Conservation (phyloP, 2,329 filamentous ascomycete genomes). For the Pseudopithomyces maydicus region DNA sequence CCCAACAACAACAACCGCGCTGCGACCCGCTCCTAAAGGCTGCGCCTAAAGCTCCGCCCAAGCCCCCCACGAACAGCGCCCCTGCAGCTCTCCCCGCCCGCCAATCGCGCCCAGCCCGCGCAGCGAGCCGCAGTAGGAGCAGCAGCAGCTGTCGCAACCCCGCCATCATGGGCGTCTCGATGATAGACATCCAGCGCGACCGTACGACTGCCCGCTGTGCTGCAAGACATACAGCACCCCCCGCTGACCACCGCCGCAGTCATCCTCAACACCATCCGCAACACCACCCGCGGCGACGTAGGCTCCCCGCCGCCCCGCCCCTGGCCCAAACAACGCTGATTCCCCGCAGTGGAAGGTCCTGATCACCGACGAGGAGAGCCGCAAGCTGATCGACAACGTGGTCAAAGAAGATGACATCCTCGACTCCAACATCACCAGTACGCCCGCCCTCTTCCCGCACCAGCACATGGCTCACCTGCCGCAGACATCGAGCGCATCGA, state of each 20-base stretch:
- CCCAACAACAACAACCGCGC: neutral
- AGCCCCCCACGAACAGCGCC: no score
- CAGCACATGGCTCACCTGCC: slow-evolving; percentile 31
- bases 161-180: slow-evolving; percentile 77
- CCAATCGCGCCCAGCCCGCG: neutral
- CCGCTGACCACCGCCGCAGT: slow-evolving; percentile 54
- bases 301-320: slow-evolving; percentile 33
- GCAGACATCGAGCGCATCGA: slow-evolving; percentile 94
- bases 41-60: no score
- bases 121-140: slow-evolving; percentile 11
- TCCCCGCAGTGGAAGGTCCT: slow-evolving; percentile 88
- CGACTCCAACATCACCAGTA: slow-evolving; percentile 95
- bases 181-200: slow-evolving; percentile 83
- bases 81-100: neutral
- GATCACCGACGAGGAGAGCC: slow-evolving; percentile 82
- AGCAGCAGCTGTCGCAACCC: slow-evolving; percentile 24
- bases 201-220: slow-evolving; percentile 51
- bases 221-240: neutral
- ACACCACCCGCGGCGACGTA: slow-evolving; percentile 82
- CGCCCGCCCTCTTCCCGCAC: slow-evolving; percentile 33
- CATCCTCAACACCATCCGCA: slow-evolving; percentile 74
- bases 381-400: slow-evolving; percentile 86
- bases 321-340: slow-evolving; percentile 30
- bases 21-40: neutral
- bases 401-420: slow-evolving; percentile 96